Base-by-base conservation (phyloP, 108 stramenopile genomes). In the Skeletonema costatum region DNA sequence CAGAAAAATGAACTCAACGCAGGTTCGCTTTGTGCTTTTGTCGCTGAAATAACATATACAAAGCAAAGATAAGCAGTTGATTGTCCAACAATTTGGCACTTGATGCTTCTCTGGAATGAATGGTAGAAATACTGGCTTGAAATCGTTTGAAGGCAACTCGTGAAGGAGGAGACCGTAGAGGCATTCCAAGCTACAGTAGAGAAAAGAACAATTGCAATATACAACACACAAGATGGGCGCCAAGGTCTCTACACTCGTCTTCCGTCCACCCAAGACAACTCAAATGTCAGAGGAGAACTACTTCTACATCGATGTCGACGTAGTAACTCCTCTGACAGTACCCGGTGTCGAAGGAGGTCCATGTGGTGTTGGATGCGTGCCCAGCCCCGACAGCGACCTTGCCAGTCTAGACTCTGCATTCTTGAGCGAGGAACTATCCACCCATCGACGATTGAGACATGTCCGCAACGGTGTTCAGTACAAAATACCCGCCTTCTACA, bases 401-500 rank as follows among this genome's bases (percentile, higher is more conserved):
- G 60, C 44, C 1, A 72, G 60, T 7, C 48, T 72, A 8, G 71
- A 72, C 41, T 7, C 44, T 5, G 50, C 14, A 2, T 63, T 60
- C 71, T 46, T 72, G 29, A 17, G 32, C 19, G 51, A 60, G 8
- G 13, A 25, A 33, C 32, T 39, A 33, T 46, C 25, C 16, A 39
- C 0, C 17, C 6, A 73, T 53, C 21, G 46, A n/a, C 13, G 46
- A 48, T n/a, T 17, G 1, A 65, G 10, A 16, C 39, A 73, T 42
- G 60, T 72, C 1, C 71, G 71, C 14, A 50, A 72, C 17, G 71
- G 71, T 2, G n/a, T 30, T 1, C 25, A 61, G 2, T 83, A 70
- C 68, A 70, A 61, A 42, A 75, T 87, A 44, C 76, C 87, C 0
- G 87, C 88, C 59, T 85, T 80, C 42, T 87, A 77, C 59, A 75